Conservation (phyloP, 176 grass and related monocot species). For the Bolboschoenus planiculmis region DNA sequence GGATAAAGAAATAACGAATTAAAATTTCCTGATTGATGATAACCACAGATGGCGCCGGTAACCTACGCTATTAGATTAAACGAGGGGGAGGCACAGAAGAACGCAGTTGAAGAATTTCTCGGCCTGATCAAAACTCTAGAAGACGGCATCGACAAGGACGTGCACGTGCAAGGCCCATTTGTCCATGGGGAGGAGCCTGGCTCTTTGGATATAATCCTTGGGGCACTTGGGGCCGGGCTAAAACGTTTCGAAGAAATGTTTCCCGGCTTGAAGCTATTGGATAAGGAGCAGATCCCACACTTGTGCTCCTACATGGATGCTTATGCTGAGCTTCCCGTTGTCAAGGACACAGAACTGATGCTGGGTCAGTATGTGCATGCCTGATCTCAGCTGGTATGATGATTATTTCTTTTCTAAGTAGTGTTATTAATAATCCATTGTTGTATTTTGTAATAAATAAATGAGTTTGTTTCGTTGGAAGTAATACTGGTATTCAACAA, state of each 20-base stretch:
- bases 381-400: not conserved
- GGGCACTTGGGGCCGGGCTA: not conserved
- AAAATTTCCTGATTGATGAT: not conserved
- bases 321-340: constrained; percentile 1
- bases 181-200: constrained; percentile 7
- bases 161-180: constrained; percentile 10
- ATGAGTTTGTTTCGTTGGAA: not conserved
- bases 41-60: not conserved
- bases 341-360: constrained; percentile 1
- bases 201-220: constrained; percentile 2
- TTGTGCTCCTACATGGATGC: constrained; percentile 15
- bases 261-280: not conserved
- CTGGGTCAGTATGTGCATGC: not conserved
- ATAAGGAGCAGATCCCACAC: not conserved
- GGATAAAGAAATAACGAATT: not conserved
- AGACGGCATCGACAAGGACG: constrained; percentile 21
- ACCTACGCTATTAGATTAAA: not conserved
- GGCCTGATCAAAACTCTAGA: constrained; percentile 2
- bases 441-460: not conserved
- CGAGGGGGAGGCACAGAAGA: constrained; percentile 13
- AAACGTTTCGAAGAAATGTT: not conserved
- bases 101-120: constrained; percentile 9
- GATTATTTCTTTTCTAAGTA: not conserved
- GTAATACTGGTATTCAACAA: not conserved
- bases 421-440: not conserved